These are phyloP conservation scores for Neurospora pannonica DNA, from an alignment of 495 filamentous ascomycete species.

Conservation along the genomic window DNA sequence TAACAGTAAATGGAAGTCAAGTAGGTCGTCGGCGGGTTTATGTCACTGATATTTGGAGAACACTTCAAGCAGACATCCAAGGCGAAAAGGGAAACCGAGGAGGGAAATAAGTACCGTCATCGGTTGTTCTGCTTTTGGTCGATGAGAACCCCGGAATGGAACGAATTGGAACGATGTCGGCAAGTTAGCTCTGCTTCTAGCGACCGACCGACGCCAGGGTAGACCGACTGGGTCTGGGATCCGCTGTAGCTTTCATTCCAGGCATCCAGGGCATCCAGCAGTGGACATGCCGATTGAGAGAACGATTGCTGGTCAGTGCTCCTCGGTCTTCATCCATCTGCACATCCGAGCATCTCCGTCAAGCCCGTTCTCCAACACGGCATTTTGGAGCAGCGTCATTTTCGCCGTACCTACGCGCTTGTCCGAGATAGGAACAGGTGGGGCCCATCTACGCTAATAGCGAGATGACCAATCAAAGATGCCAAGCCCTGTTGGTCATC, in stretches of 20 bases:
- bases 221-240: not conserved
- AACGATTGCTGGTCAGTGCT: not conserved
- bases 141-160: not conserved
- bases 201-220: not conserved
- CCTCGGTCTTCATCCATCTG: not conserved
- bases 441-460: not conserved
- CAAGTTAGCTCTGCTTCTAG: not conserved
- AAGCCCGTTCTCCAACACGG: not conserved
- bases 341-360: not conserved
- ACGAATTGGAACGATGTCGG: not conserved
- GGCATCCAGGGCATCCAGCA: not conserved
- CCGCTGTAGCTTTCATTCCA: not conserved
- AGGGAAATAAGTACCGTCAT: not conserved
- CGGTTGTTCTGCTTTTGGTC: not conserved
- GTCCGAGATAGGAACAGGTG: not conserved
- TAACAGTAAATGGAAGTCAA: not conserved
- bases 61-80: not conserved
- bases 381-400: not conserved
- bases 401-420: not conserved
- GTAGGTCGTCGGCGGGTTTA: not conserved
- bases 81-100: not conserved
- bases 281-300: not conserved
- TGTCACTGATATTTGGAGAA: too few species aligned
- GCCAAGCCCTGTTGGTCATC: not conserved
- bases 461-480: not conserved